phyloP scores from a whole-genome alignment of 2,329 filamentous ascomycete species.

The Phyllosticta paracitricarpa region DNA sequence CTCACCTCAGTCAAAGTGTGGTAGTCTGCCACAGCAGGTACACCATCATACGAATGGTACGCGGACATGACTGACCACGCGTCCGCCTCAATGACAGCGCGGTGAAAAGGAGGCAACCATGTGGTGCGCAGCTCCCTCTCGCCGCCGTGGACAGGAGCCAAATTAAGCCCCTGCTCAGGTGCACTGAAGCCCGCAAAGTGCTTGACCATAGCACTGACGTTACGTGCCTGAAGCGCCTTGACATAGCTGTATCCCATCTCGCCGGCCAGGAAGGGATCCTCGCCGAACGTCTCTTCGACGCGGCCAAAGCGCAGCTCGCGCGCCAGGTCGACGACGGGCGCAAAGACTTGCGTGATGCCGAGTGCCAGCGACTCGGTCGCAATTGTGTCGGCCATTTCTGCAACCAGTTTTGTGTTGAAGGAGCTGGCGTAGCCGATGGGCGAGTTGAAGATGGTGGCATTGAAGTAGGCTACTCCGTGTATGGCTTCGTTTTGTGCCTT shows the following conservation, averaged over 20 bases:
- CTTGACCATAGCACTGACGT: slow-evolving; percentile 64
- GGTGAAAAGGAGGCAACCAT: slow-evolving; percentile 52
- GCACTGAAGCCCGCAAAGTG: slow-evolving; percentile 61
- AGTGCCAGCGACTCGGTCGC: slow-evolving; percentile 55
- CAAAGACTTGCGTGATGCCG: slow-evolving; percentile 65
- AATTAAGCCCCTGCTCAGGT: slow-evolving; percentile 65
- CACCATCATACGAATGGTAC: slow-evolving; percentile 65
- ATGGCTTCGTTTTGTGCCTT: slow-evolving; percentile 57
- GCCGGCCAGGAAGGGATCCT: slow-evolving; percentile 58
- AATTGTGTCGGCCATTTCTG: slow-evolving; percentile 58
- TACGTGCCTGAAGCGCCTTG: slow-evolving; percentile 52
- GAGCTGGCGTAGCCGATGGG: slow-evolving; percentile 64
- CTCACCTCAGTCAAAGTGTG: slow-evolving; percentile 46
- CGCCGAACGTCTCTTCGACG: slow-evolving; percentile 64
- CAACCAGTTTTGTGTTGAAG: slow-evolving; percentile 55
- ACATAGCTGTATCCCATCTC: slow-evolving; percentile 55
- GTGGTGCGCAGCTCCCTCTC: slow-evolving; percentile 46
- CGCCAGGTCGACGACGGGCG: slow-evolving; percentile 60
- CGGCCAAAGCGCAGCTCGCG: slow-evolving; percentile 61
- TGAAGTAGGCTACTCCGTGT: slow-evolving; percentile 44
- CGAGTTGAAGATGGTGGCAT: slow-evolving; percentile 71
- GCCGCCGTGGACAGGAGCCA: slow-evolving; percentile 48
- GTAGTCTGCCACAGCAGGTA: slow-evolving; percentile 56
- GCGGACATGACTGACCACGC: slow-evolving; percentile 64
- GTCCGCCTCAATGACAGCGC: slow-evolving; percentile 59